Evolutionary conservation across 2,329 filamentous ascomycete species (phyloP).

Genomic region (Zymoseptoria crescenta): DNA sequence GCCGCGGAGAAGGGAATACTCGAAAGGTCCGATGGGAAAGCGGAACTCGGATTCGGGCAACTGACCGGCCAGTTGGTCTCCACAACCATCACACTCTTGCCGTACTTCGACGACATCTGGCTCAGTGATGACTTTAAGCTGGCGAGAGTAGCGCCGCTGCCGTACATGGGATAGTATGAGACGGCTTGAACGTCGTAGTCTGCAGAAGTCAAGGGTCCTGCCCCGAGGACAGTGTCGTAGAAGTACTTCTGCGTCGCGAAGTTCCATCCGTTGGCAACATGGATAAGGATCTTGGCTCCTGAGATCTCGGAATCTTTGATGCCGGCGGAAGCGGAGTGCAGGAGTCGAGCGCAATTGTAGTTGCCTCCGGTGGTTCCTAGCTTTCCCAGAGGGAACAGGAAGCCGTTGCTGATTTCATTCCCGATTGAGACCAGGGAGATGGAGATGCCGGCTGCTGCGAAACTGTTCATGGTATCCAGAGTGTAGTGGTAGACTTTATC

Average conservation of each 20-base stretch:
- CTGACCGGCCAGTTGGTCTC: slow-evolving; percentile 27
- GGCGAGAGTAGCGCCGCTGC: slow-evolving; percentile 20
- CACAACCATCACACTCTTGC: slow-evolving; percentile 23
- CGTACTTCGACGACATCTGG: slow-evolving; percentile 18
- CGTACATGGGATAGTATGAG: slow-evolving; percentile 27
- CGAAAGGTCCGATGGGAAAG: slow-evolving; percentile 20
- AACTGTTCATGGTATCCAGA: slow-evolving; percentile 32
- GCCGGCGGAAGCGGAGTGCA: slow-evolving; percentile 25
- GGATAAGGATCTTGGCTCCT: slow-evolving; percentile 25
- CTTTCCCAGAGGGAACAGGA: slow-evolving; percentile 30
- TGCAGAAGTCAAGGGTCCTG: slow-evolving; percentile 17
- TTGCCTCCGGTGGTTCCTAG: slow-evolving; percentile 22
- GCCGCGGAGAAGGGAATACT: slow-evolving; percentile 21
- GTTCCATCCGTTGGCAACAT: slow-evolving; percentile 30
- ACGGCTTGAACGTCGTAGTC: slow-evolving; percentile 27
- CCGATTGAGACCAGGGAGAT: slow-evolving; percentile 34
- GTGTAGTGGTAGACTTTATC: slow-evolving; percentile 28
- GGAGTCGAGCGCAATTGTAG: slow-evolving; percentile 27
- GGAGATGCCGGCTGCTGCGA: slow-evolving; percentile 32
- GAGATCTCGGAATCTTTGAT: slow-evolving; percentile 22
- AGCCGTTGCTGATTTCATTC: slow-evolving; percentile 32
- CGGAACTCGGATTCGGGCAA: slow-evolving; percentile 22
- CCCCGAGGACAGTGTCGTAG: slow-evolving; percentile 23
- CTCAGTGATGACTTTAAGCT: slow-evolving; percentile 18
- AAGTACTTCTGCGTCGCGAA: slow-evolving; percentile 20